Percentiles rank a stretch among this genome's conserved stretches.
These are phyloP conservation scores for Globisporangium canariense DNA, from an alignment of 352 stramenopile species.

Conservation along the genomic window DNA sequence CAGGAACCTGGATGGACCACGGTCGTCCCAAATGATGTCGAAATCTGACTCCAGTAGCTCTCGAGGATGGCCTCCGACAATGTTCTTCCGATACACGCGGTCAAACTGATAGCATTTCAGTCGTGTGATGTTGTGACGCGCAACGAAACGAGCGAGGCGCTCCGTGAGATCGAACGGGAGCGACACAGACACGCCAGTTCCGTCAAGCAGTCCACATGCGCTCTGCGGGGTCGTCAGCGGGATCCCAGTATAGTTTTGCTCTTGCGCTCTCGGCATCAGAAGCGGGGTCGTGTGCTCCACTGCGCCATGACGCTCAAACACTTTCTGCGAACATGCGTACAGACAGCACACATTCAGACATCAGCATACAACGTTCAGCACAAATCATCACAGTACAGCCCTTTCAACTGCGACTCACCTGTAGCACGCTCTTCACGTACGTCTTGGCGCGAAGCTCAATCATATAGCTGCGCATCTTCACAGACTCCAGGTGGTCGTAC, in stretches of 20 bases:
- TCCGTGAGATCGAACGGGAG: slow-evolving; percentile 85
- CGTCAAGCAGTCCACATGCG: slow-evolving; percentile 65
- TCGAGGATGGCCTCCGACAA: slow-evolving; percentile 70
- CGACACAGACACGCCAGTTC: slow-evolving; percentile 73
- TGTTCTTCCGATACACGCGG: slow-evolving; percentile 75
- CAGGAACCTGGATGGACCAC: slow-evolving; percentile 55
- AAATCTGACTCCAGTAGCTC: slow-evolving; percentile 84
- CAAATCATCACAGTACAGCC: neutral
- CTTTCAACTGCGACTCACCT: slow-evolving; percentile 29
- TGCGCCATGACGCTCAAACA: slow-evolving; percentile 81
- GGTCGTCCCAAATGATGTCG: slow-evolving; percentile 84
- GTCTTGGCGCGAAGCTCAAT: slow-evolving; percentile 59
- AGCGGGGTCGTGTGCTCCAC: slow-evolving; percentile 76
- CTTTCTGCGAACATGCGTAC: slow-evolving; percentile 36
- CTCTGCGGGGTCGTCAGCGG: slow-evolving; percentile 49
- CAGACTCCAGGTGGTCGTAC: slow-evolving; percentile 78
- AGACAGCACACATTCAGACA: slow-evolving; percentile 5
- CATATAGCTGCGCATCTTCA: slow-evolving; percentile 74
- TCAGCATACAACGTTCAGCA: neutral
- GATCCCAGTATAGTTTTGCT: slow-evolving; percentile 70
- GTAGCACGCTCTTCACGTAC: slow-evolving; percentile 63
- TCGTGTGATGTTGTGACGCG: slow-evolving; percentile 72
- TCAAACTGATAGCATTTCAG: slow-evolving; percentile 87
- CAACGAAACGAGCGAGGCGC: slow-evolving; percentile 75
- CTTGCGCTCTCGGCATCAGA: slow-evolving; percentile 64